Evolutionary conservation across 257 asterid species (phyloP).

Genomic region (Primulina eburnea): DNA sequence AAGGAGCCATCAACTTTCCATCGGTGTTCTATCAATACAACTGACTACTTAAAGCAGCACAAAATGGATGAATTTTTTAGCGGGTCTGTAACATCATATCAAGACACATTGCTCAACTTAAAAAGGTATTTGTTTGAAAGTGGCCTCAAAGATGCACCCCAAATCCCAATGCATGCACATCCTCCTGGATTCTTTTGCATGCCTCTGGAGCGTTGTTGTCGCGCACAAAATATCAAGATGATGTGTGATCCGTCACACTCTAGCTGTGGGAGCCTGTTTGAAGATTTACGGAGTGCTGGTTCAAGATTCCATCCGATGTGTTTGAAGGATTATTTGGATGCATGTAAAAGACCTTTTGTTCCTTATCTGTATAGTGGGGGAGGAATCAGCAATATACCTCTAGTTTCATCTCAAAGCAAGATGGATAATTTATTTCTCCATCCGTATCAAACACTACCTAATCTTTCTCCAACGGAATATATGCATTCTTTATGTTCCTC

Average conservation of each 20-base stretch:
- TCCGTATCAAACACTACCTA: slow-evolving; percentile 39
- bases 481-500: slow-evolving; percentile 32
- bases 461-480: slow-evolving; percentile 37
- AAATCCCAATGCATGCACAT: slow-evolving; percentile 25
- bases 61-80: slow-evolving; percentile 23
- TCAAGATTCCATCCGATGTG: slow-evolving; percentile 29
- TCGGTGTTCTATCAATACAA: slow-evolving; percentile 12
- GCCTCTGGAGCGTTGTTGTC: slow-evolving; percentile 31
- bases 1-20: slow-evolving; percentile 26
- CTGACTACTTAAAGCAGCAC: slow-evolving; percentile 21
- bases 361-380: slow-evolving; percentile 21
- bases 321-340: slow-evolving; percentile 38
- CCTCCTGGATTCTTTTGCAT: slow-evolving; percentile 26
- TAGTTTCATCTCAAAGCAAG: slow-evolving; percentile 27
- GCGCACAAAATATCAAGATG: slow-evolving; percentile 23
- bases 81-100: slow-evolving; percentile 25
- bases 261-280: slow-evolving; percentile 28
- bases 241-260: slow-evolving; percentile 24
- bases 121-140: slow-evolving; percentile 25
- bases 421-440: slow-evolving; percentile 27
- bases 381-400: slow-evolving; percentile 22
- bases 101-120: slow-evolving; percentile 23
- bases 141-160: slow-evolving; percentile 24
- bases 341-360: slow-evolving; percentile 33
- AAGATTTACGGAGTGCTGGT: slow-evolving; percentile 30